Evolutionary conservation across 768 basidiomycete species (phyloP).

Genomic region (Erythrobasidium yunnanense): DNA sequence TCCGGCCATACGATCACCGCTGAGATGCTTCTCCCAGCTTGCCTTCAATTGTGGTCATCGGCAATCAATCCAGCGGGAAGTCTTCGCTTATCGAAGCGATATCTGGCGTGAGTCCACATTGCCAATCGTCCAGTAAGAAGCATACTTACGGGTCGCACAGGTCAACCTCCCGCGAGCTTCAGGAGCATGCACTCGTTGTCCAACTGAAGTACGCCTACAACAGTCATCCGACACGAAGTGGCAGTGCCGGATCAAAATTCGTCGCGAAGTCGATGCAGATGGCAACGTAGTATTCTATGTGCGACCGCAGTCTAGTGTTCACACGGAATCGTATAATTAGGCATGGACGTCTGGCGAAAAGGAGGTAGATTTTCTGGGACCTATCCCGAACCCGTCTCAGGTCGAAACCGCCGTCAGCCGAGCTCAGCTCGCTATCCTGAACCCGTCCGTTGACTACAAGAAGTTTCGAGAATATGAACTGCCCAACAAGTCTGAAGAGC

Average conservation of each 20-base stretch:
- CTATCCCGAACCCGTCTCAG: slow-evolving; percentile 43
- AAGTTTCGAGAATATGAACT: slow-evolving; percentile 27
- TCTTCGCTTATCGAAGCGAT: slow-evolving; percentile 48
- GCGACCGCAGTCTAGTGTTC: neutral
- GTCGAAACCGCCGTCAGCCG: slow-evolving; percentile 53
- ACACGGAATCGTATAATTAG: neutral
- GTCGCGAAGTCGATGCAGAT: slow-evolving; percentile 43
- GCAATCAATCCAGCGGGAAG: slow-evolving; percentile 49
- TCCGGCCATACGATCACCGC: neutral
- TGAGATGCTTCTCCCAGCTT: neutral
- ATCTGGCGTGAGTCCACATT: slow-evolving; percentile 43
- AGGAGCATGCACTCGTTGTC: slow-evolving; percentile 48
- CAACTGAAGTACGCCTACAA: slow-evolving; percentile 43
- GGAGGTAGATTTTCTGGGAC: slow-evolving; percentile 45
- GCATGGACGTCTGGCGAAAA: slow-evolving; percentile 35
- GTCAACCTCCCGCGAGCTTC: slow-evolving; percentile 49
- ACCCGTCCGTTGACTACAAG: slow-evolving; percentile 27
- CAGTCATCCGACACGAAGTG: slow-evolving; percentile 34
- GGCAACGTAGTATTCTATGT: slow-evolving; percentile 38
- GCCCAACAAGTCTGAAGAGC: neutral
- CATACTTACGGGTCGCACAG: slow-evolving; percentile 36
- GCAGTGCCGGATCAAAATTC: slow-evolving; percentile 45
- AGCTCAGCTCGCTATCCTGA: slow-evolving; percentile 54
- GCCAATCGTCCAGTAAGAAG: neutral
- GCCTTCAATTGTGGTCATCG: neutral